phyloP scores from a whole-genome alignment of 768 basidiomycete species.

The Pulveroboletus frians region DNA sequence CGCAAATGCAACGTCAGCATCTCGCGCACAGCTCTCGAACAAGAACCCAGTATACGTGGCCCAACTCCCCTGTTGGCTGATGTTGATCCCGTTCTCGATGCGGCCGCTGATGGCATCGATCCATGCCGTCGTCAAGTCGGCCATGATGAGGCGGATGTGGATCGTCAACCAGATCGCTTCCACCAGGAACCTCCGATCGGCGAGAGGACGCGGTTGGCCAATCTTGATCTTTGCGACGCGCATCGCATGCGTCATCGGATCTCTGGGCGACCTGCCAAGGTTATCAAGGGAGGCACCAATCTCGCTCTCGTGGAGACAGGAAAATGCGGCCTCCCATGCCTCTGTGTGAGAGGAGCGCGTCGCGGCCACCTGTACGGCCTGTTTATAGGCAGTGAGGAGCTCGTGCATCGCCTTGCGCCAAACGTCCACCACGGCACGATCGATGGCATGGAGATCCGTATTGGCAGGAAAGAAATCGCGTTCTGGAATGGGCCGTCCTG shows the following conservation, averaged over 20 bases:
- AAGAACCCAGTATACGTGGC: constrained; percentile 44
- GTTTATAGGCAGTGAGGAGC: constrained; percentile 37
- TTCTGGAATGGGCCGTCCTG: constrained; percentile 19
- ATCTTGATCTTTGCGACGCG: constrained; percentile 46
- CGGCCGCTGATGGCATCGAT: constrained; percentile 30
- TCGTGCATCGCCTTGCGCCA: constrained; percentile 39
- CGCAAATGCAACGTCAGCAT: constrained; percentile 41
- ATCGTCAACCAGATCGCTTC: constrained; percentile 57
- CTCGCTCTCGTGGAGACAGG: constrained; percentile 47
- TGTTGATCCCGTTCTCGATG: constrained; percentile 14
- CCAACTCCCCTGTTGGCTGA: constrained; percentile 39
- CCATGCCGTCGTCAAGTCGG: constrained; percentile 40
- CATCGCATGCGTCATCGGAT: constrained; percentile 48
- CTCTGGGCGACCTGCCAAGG: constrained; percentile 33
- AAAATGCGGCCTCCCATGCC: constrained; percentile 59
- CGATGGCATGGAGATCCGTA: constrained; percentile 26
- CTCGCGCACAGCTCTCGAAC: constrained; percentile 40
- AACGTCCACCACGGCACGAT: constrained; percentile 25
- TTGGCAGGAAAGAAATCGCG: constrained; percentile 27
- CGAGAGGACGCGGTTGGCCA: constrained; percentile 53
- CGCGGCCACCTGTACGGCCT: constrained; percentile 36
- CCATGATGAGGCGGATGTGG: constrained; percentile 47
- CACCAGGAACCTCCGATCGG: constrained; percentile 54
- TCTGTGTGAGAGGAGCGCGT: constrained; percentile 51
- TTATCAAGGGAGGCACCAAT: constrained; percentile 31